Conservation (phyloP, 1,139 yeast species). For the Suhomyces bribrorum region DNA sequence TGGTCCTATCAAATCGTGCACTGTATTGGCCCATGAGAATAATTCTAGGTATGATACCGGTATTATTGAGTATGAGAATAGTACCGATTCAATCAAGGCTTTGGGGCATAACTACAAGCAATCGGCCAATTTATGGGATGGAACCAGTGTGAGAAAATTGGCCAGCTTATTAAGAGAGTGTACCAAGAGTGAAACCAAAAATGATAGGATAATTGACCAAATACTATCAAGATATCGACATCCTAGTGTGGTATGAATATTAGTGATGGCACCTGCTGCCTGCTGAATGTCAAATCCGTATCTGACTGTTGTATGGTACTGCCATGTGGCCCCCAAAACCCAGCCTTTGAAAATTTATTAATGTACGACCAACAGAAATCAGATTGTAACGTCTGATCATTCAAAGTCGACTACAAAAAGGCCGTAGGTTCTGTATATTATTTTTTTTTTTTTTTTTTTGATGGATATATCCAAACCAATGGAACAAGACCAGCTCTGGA, state of each 20-base stretch:
- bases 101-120: conserved; percentile 40
- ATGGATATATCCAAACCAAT: too few species aligned
- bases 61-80: conserved; percentile 28
- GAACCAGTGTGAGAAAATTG: conserved; percentile 43
- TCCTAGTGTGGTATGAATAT: too few species aligned
- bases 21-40: conserved; percentile 13
- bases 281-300: conserved; percentile 33
- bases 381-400: conserved; percentile 2
- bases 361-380: conserved; percentile 12
- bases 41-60: conserved; percentile 43
- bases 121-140: conserved; percentile 51
- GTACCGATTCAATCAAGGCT: conserved; percentile 35
- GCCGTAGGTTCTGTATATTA: background rate
- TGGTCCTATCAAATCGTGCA: conserved; percentile 35
- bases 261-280: background rate
- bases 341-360: conserved; percentile 23
- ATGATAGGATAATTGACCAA: too few species aligned
- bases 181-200: conserved; percentile 4
- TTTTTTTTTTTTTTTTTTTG: background rate
- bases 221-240: too few species aligned
- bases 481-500: too few species aligned
- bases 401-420: conserved; percentile 6
- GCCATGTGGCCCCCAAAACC: conserved; percentile 7
- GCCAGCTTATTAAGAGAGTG: conserved; percentile 51
- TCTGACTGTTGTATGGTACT: too few species aligned